These are phyloP conservation scores for Xylaria grammica DNA, from an alignment of 495 filamentous ascomycete species.

Conservation along the genomic window DNA sequence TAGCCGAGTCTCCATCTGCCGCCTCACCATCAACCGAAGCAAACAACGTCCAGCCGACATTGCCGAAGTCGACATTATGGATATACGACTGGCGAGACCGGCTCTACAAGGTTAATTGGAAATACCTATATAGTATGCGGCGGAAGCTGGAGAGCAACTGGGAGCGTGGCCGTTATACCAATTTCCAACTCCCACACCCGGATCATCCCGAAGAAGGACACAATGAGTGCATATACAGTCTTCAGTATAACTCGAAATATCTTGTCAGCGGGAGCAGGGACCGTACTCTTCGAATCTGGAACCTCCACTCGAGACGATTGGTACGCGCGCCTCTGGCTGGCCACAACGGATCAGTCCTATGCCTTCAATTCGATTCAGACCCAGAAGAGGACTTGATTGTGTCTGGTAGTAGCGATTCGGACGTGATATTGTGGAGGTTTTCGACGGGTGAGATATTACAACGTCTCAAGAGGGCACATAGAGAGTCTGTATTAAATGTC, in stretches of 20 bases:
- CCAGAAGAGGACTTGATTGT: conserved; percentile 90
- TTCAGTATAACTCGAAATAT: conserved; percentile 83
- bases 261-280: conserved; percentile 95
- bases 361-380: conserved; percentile 94
- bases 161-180: conserved; percentile 77
- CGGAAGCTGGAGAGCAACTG: conserved; percentile 88
- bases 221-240: conserved; percentile 90
- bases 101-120: conserved; percentile 72
- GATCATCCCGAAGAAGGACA: conserved; percentile 83
- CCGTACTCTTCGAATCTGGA: conserved; percentile 86
- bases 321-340: conserved; percentile 71
- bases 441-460: conserved; percentile 84
- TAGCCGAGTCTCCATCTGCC: conserved; percentile 29
- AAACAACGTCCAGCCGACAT: conserved; percentile 19
- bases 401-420: conserved; percentile 88
- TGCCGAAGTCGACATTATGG: conserved; percentile 49
- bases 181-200: conserved; percentile 89
- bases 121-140: conserved; percentile 88
- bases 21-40: conserved; percentile 36
- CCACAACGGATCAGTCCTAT: conserved; percentile 87
- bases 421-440: conserved; percentile 91
- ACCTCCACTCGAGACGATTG: conserved; percentile 79
- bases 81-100: conserved; percentile 45
- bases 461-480: conserved; percentile 74
- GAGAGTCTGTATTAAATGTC: conserved; percentile 93